phyloP scores from a whole-genome alignment of 306 rosid genomes.

The Ceratonia siliqua region DNA sequence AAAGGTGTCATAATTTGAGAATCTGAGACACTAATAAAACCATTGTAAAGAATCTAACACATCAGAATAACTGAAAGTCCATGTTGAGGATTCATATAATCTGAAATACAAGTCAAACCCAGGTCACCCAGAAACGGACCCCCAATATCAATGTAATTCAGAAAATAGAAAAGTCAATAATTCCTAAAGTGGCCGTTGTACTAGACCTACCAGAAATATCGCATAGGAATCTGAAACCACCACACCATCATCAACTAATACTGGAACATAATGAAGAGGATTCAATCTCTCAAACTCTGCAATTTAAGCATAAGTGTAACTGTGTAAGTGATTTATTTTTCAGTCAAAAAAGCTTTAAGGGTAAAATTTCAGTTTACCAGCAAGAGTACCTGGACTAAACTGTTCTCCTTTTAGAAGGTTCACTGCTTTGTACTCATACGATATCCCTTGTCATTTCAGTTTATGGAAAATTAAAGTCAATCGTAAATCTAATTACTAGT shows the following conservation, averaged over 20 bases:
- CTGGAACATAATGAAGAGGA: constrained; percentile 53
- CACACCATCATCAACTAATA: constrained; percentile 48
- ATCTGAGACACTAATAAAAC: background rate
- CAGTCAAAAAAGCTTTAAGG: background rate
- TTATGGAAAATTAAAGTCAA: background rate
- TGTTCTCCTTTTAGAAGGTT: constrained; percentile 44
- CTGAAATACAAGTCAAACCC: background rate
- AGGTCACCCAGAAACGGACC: background rate
- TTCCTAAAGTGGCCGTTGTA: background rate
- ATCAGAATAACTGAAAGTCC: constrained; percentile 5
- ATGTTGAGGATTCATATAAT: background rate
- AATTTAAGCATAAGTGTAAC: constrained; percentile 17
- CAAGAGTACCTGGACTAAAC: constrained; percentile 43
- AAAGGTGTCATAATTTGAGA: background rate
- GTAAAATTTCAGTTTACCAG: background rate
- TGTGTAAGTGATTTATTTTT: background rate
- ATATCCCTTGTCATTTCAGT: constrained; percentile 36
- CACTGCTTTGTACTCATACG: constrained; percentile 50
- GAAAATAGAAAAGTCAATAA: background rate
- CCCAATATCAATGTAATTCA: background rate
- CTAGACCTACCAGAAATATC: constrained; percentile 47
- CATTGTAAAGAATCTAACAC: constrained; percentile 3
- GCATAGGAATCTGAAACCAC: constrained; percentile 56
- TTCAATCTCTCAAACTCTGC: constrained; percentile 54
- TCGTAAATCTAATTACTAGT: background rate